phyloP scores from a whole-genome alignment of 768 basidiomycete genomes.

The Trametes meyenii region DNA sequence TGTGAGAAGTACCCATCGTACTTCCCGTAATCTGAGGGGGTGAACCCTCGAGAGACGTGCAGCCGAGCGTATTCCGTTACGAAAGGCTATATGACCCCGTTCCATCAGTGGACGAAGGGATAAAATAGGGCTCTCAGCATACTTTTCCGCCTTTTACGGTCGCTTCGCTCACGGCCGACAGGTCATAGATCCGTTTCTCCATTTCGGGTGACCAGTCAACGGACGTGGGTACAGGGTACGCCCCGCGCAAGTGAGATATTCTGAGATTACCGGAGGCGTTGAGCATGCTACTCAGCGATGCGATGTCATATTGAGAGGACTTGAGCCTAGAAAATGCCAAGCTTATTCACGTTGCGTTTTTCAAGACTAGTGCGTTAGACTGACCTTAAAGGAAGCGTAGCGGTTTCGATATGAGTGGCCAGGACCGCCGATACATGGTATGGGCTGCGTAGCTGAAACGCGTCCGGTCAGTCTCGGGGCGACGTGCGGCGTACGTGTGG shows the following conservation, averaged over 20 bases:
- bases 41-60: conserved; percentile 66
- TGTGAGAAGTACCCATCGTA: conserved; percentile 46
- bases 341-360: background rate
- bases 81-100: conserved; percentile 1
- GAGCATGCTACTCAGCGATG: conserved; percentile 48
- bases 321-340: conserved; percentile 36
- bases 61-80: conserved; percentile 43
- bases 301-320: conserved; percentile 42
- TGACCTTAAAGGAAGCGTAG: conserved; percentile 39
- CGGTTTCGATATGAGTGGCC: conserved; percentile 41
- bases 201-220: conserved; percentile 8
- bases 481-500: too few relatives aligned
- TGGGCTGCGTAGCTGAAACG: conserved; percentile 24
- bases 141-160: background rate
- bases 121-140: background rate
- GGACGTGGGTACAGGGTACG: conserved; percentile 44
- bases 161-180: conserved; percentile 11
- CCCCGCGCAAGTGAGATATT: conserved; percentile 59
- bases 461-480: background rate
- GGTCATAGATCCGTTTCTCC: conserved; percentile 23
- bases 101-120: background rate
- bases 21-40: conserved; percentile 35
- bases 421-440: conserved; percentile 41
- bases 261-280: conserved; percentile 56
- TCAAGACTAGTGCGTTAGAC: background rate